Base-by-base conservation (phyloP, 768 basidiomycete species). In the Thelephora ganbajun region DNA sequence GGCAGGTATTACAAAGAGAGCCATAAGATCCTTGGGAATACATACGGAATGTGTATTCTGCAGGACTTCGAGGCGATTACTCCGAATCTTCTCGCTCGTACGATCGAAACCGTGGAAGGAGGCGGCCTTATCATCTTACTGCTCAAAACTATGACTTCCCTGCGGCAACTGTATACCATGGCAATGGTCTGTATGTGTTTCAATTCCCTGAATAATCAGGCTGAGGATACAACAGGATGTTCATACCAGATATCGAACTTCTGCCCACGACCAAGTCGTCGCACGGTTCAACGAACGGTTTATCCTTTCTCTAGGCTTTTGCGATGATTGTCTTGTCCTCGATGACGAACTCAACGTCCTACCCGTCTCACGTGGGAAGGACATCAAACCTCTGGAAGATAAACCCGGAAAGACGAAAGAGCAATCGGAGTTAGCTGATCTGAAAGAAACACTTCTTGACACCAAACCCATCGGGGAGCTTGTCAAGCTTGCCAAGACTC, bases 11-110 rank as follows among this genome's bases (percentile, higher is more conserved):
- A 97, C 70, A 96, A 96, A 61, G 94, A 97, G 57, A 91, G 92
- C 0, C 80, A 93, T 44, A 96, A 94, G 66, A 90, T 97, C 53
- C 77, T 99, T 33, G 96, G 94, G 55, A 87, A 97, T 60, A 99
- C 96, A 0, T 98, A 85, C 63, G 94, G 94, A 37, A 97, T 98
- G 91, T 81, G 88, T 50, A 77, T 98, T 1, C 68, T 99, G 44
- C 96, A 98, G 65, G 96, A 98, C 58, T 99, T 98, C 54, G 96
- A 99, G 61, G 94, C 96, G 4, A 79, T 99, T 51, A 99, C 96
- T 1, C 96, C 96, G 13, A 99, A 99, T 66, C 67, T 98, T 44
- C 80, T 98, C 37, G 96, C 96, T 3, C 73, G 94, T 50, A 97
- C 96, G 12, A 90, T 98, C 45, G 96, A 99, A 68, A 99, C 96